These are phyloP conservation scores for Euptelea pleiosperma DNA, from an alignment of 164 flowering plant genomes.

Conservation along the genomic window DNA sequence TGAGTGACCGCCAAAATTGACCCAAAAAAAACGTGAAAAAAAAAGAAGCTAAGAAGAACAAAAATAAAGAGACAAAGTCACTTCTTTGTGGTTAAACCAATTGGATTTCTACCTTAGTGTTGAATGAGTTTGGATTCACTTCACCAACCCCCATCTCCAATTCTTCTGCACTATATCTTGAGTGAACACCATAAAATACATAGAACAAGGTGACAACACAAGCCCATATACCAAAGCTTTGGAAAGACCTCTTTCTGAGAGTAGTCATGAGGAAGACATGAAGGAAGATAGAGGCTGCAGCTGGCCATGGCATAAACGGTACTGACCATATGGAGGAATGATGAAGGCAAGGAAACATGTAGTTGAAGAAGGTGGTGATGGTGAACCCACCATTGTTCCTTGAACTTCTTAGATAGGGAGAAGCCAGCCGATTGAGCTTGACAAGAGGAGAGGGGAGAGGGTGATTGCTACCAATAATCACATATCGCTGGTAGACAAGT, in stretches of 20 bases:
- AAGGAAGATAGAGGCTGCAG: conserved; percentile 63
- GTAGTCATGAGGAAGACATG: conserved; percentile 70
- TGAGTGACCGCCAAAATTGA: no score
- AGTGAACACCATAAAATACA: conserved; percentile 77
- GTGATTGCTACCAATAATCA: conserved; percentile 26
- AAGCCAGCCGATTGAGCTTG: conserved; percentile 50
- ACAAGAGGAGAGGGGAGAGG: conserved; percentile 49
- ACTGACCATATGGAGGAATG: conserved; percentile 48
- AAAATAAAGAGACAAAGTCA: neutral
- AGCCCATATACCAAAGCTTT: conserved; percentile 70
- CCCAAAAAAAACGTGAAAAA: no score
- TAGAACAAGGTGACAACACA: conserved; percentile 55
- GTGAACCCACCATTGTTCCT: conserved; percentile 42
- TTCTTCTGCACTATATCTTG: conserved; percentile 65
- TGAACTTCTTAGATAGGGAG: conserved; percentile 59
- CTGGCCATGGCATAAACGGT: conserved; percentile 91
- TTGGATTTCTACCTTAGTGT: conserved; percentile 46
- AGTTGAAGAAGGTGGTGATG: conserved; percentile 44
- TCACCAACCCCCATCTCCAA: conserved; percentile 27
- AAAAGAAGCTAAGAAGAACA: neutral
- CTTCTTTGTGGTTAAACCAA: conserved; percentile 12
- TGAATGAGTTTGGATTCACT: conserved; percentile 23
- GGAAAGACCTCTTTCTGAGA: conserved; percentile 40
- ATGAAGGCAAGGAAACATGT: conserved; percentile 25
- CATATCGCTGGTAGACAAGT: conserved; percentile 57